phyloP scores from a whole-genome alignment of 106 monocot species.

The Allium sativum region DNA sequence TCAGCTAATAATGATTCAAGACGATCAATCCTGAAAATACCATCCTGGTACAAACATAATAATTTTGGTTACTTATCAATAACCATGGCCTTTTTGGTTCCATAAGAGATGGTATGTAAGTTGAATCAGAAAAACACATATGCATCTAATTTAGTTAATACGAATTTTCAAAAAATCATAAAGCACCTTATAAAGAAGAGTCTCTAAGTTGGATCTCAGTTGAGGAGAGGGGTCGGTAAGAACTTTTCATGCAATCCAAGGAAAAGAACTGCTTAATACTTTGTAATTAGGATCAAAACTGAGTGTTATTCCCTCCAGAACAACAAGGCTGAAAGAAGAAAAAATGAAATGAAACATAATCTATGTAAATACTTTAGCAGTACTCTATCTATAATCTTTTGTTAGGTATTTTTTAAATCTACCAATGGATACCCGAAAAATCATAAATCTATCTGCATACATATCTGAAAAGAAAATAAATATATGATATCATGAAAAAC shows the following conservation, averaged over 20 bases:
- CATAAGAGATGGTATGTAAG: background rate
- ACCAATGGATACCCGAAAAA: too few species aligned
- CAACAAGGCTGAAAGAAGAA: conserved; percentile 71
- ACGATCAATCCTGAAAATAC: conserved; percentile 89
- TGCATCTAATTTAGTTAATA: background rate
- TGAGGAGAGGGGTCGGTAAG: conserved; percentile 82
- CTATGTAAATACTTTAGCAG: too few species aligned
- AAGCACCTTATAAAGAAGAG: conserved; percentile 80
- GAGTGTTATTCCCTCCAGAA: conserved; percentile 92
- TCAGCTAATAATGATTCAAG: conserved; percentile 83
- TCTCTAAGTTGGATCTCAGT: conserved; percentile 70
- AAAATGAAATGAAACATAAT: too few species aligned
- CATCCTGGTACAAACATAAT: conserved; percentile 38
- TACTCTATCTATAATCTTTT: too few species aligned
- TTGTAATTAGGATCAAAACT: conserved; percentile 88
- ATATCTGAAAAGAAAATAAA: too few species aligned
- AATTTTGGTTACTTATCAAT: conserved; percentile 2
- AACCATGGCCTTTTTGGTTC: background rate
- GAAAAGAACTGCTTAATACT: conserved; percentile 93
- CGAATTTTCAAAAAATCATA: background rate
- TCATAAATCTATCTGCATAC: too few species aligned
- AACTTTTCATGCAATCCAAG: conserved; percentile 99
- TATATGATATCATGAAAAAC: too few species aligned
- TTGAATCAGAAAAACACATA: too few species aligned
- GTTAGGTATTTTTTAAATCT: too few species aligned